Conservation (phyloP, 495 filamentous ascomycete species). For the Neurospora intermedia region DNA sequence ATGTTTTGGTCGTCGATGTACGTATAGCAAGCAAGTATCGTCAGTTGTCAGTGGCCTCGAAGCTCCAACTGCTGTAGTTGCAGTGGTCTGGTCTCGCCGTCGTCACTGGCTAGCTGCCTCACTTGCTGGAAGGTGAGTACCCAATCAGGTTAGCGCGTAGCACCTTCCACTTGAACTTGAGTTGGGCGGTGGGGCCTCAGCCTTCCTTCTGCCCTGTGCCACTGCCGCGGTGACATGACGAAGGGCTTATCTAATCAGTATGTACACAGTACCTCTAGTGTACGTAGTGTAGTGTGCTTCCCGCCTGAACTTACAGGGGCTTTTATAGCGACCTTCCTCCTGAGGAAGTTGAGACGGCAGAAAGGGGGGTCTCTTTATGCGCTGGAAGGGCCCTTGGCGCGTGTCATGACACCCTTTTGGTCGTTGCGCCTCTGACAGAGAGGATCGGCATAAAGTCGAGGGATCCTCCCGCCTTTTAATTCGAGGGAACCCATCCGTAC, state of each 20-base stretch:
- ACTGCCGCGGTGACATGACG: neutral
- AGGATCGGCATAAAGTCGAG: constrained; percentile 1
- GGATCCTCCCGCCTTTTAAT: constrained; percentile 4
- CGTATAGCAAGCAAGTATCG: neutral
- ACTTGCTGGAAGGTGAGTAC: constrained; percentile 16
- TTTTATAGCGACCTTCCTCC: neutral
- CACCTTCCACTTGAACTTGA: neutral
- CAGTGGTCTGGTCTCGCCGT: constrained; percentile 10
- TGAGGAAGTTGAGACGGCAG: neutral
- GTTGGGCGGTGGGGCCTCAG: neutral
- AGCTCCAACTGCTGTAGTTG: neutral
- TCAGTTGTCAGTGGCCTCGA: neutral
- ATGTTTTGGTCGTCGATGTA: constrained; percentile 2
- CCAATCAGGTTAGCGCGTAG: constrained; percentile 17
- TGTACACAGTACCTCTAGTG: no score
- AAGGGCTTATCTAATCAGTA: neutral
- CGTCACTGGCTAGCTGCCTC: constrained; percentile 28
- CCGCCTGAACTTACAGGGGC: neutral
- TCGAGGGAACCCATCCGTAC: constrained; percentile 6
- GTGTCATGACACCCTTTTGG: neutral
- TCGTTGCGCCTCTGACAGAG: neutral
- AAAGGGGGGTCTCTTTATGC: neutral
- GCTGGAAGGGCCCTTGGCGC: constrained; percentile 1
- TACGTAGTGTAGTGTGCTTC: neutral
- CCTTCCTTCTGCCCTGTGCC: neutral